Percentiles rank a stretch among this genome's conserved stretches.
Conservation (phyloP, 441 rosid species). For the Gossypium aridum region DNA sequence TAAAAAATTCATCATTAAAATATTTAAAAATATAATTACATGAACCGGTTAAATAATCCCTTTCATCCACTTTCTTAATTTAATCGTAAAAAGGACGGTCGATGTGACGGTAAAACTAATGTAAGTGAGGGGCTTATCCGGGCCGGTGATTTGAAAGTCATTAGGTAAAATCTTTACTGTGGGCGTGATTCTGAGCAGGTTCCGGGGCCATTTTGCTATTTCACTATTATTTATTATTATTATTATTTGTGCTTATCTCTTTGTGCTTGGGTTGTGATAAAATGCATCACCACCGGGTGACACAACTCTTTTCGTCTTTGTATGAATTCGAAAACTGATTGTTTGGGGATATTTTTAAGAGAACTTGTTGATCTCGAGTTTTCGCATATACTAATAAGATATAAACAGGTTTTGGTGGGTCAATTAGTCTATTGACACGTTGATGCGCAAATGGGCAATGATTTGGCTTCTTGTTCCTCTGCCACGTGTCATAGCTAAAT, state of each 20-base stretch:
- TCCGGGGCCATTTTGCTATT: not conserved
- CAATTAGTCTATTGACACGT: too few relatives aligned
- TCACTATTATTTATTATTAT: too few relatives aligned
- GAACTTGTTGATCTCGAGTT: not conserved
- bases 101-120: not conserved
- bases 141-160: conserved; percentile 20
- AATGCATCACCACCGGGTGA: conserved; percentile 17
- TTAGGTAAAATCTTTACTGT: not conserved
- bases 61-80: conserved; percentile 21
- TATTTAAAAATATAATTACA: too few relatives aligned
- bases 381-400: too few relatives aligned
- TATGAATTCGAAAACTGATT: conserved; percentile 1
- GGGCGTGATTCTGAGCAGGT: not conserved
- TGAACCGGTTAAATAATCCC: not conserved
- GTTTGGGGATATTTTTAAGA: conserved; percentile 1
- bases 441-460: too few relatives aligned
- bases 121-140: conserved; percentile 3
- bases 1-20: too few relatives aligned
- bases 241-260: not conserved
- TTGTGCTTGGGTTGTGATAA: not conserved
- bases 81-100: conserved; percentile 21
- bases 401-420: too few relatives aligned
- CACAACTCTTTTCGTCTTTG: not conserved
- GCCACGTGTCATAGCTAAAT: too few relatives aligned
- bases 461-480: too few relatives aligned